These are phyloP conservation scores for Panellus pusillus DNA, from an alignment of 768 basidiomycete species.

Conservation along the genomic window DNA sequence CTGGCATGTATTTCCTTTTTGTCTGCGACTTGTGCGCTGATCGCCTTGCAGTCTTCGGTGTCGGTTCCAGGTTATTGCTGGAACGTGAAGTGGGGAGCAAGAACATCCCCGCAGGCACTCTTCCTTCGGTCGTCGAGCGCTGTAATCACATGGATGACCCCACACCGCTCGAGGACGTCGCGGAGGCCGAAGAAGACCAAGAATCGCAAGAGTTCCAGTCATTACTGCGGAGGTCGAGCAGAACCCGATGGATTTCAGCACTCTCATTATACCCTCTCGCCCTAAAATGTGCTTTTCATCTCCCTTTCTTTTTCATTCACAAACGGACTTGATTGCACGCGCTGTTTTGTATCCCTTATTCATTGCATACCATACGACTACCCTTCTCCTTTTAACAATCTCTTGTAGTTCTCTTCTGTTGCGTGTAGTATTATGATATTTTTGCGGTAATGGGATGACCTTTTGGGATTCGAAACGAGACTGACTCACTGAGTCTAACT, in stretches of 20 bases:
- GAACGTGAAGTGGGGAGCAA: slow-evolving; percentile 58
- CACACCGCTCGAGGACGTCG: slow-evolving; percentile 18
- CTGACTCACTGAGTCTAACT: too few relatives aligned
- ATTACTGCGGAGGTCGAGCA: slow-evolving; percentile 14
- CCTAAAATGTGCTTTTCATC: slow-evolving; percentile 2
- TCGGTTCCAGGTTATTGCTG: slow-evolving; percentile 69
- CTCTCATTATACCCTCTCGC: slow-evolving; percentile 5
- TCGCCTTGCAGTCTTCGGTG: slow-evolving; percentile 62
- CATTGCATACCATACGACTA: slow-evolving; percentile 7
- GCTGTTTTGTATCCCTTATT: slow-evolving; percentile 8
- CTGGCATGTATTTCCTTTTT: slow-evolving; percentile 48
- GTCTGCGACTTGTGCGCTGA: slow-evolving; percentile 6
- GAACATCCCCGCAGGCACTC: slow-evolving; percentile 51
- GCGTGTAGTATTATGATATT: too few relatives aligned
- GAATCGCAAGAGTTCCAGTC: background rate
- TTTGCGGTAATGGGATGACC: too few relatives aligned
- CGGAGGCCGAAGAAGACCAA: slow-evolving; percentile 12
- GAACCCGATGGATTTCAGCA: slow-evolving; percentile 18
- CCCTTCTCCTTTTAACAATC: background rate
- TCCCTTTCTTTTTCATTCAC: slow-evolving; percentile 1
- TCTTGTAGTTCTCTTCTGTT: too few relatives aligned
- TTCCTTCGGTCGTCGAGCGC: slow-evolving; percentile 66
- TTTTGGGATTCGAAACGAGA: too few relatives aligned
- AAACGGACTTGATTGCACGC: slow-evolving; percentile 12
- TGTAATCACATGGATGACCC: slow-evolving; percentile 33